phyloP scores from a whole-genome alignment of 139 green algal genomes.

The Picocystis salinarum region DNA sequence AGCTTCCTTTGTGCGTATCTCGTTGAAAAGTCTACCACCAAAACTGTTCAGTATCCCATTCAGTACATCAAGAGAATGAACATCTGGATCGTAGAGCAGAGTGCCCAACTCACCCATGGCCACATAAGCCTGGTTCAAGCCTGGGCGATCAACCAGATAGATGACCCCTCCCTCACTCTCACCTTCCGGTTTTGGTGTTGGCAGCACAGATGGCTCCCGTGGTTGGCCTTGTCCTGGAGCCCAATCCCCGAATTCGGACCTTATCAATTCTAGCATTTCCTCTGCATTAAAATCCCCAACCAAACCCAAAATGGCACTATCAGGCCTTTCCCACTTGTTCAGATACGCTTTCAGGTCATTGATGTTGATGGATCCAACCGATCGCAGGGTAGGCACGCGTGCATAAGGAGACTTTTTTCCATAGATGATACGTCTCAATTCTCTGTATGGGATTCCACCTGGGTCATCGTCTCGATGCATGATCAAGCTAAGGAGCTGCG shows the following conservation, averaged over 20 bases:
- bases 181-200: too few species aligned
- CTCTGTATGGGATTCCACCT: constrained; percentile 14
- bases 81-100: constrained; percentile 32
- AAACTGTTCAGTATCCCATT: constrained; percentile 48
- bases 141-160: too few species aligned
- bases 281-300: constrained; percentile 42
- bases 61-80: constrained; percentile 37
- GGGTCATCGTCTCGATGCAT: constrained; percentile 39
- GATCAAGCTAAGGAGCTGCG: constrained; percentile 38
- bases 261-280: constrained; percentile 23
- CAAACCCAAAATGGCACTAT: constrained; percentile 43
- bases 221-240: constrained; percentile 15
- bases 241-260: constrained; percentile 26
- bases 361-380: too few species aligned
- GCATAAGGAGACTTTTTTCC: constrained; percentile 41
- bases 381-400: too few species aligned
- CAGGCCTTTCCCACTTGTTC: too few species aligned
- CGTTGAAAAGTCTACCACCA: constrained; percentile 55
- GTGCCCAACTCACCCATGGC: constrained; percentile 36
- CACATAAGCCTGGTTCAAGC: constrained; percentile 26
- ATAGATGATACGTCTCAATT: constrained; percentile 44
- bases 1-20: constrained; percentile 41
- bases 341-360: too few species aligned
- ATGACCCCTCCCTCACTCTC: too few species aligned
- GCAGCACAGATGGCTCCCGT: constrained; percentile 7